Base-by-base conservation (phyloP, 768 basidiomycete species). In the Xerocomellus intermedius region DNA sequence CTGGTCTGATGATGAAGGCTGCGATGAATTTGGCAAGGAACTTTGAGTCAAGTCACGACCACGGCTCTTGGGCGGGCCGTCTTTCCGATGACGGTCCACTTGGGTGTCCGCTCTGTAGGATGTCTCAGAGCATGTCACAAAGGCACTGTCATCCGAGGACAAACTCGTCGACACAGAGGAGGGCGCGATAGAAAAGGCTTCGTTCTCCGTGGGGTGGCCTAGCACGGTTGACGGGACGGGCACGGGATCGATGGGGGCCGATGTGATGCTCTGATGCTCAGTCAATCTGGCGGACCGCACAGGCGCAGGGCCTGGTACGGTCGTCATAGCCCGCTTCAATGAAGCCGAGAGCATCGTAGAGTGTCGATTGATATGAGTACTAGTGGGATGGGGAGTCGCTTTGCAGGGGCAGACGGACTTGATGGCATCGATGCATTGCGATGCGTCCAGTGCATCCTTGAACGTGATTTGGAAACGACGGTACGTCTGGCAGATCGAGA, bases 401-500 rank as follows among this genome's bases (percentile, higher is more conserved):
- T 84, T 87, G 75, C 89, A 92, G 5, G 89, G 89, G 64, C 89
- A 91, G 38, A 91, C 80, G 6, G 78, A 73, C 44, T 80, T 79
- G 62, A 91, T 83, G 5, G 79, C 72, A 28, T 83, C 77, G 53
- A 90, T 79, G 57, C 87, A 86, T 58, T 82, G 78, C 2, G 73
- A 65, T 0, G 84, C 81, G 32, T 80, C 77, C 3, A 66, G 54
- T 16, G 74, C 48, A n/a, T 78, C 75, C 48, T 74, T 65, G 57
- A 92, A 90, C 21, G 84, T 84, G 28, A 91, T 78, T 66, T 92
- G 89, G 62, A 92, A 89, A 16, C 89, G 85, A 48, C 86, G 82
- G 66, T 85, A 89, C 2, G 76, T 71, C 89, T 91, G 57, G n/a
- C 8, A 48, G 50, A 59, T 26, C 13, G 38, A 28, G 24, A 14